phyloP scores from a whole-genome alignment of 257 asterid genomes.

The Penstemon eatonii region DNA sequence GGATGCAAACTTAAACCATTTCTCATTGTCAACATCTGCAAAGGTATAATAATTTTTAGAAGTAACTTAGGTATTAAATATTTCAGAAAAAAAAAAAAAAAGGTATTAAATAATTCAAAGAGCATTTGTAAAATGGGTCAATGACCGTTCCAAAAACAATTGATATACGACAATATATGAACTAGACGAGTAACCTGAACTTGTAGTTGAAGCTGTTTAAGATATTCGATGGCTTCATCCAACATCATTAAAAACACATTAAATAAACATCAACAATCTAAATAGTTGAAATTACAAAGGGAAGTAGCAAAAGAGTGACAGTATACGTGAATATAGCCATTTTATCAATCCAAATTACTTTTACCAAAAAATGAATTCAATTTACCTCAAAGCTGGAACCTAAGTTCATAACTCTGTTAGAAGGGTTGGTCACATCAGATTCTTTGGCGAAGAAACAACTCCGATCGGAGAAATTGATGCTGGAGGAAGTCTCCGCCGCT shows the following conservation, averaged over 20 bases:
- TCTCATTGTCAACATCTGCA: conserved; percentile 90
- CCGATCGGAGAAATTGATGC: conserved; percentile 72
- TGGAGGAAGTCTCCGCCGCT: conserved; percentile 46
- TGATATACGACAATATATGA: neutral
- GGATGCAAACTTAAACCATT: conserved; percentile 81
- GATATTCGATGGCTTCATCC: conserved; percentile 96
- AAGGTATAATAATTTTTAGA: neutral
- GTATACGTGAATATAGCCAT: neutral
- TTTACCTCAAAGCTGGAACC: conserved; percentile 49
- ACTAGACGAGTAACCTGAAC: conserved; percentile 58
- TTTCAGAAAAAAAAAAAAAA: too few species aligned
- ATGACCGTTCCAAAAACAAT: neutral
- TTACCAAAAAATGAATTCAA: neutral
- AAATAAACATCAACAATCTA: neutral
- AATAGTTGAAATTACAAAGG: neutral
- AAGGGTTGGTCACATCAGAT: conserved; percentile 54
- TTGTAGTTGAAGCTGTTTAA: conserved; percentile 95
- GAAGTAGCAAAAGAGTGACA: neutral
- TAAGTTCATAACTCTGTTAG: conserved; percentile 39
- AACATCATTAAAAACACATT: conserved; percentile 42
- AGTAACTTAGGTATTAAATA: too few species aligned
- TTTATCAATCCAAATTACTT: neutral
- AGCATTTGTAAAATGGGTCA: too few species aligned
- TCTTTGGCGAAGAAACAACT: conserved; percentile 48
- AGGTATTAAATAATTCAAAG: too few species aligned